Base-by-base conservation (phyloP, 371 early-diverging fungal species). In the Haplosporangium sp. region DNA sequence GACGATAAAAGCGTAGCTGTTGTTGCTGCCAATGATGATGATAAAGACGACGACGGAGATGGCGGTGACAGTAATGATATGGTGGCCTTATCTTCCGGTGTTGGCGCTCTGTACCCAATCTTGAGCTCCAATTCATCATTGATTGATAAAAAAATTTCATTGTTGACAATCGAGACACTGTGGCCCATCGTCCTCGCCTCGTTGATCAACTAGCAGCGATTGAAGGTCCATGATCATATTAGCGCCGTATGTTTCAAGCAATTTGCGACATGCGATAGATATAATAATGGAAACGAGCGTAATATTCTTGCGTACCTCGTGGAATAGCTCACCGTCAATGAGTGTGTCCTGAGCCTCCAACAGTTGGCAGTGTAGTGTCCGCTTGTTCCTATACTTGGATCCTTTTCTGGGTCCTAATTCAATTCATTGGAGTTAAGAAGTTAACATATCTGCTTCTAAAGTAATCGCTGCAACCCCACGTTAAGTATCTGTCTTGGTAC, bases 271-370 rank as follows among this genome's bases (percentile, higher is more conserved):
- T 29, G 29, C 29, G 29, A 29, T 4, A 29, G 29, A 29, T 29
- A 29, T 29, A 29, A 29, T 29, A 29, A 29, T 29, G 29, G 18
- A 42, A 14, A 0, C 47, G 5, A 5, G 55, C 23, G 20, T 42
- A 50, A 12, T 16, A 21, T 2, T 12, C 1, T 55, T 23, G 2
- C 58, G 46, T 83, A 86, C 87, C 69, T 83, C 76, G 18, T 86
- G 81, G 73, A 85, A 89, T 4, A 89, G 48, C 52, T 89, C 89
- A 6, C 84, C 81, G 63, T 89, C 89, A 81, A 88, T 87, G 16
- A 89, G 83, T 13, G 87, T 84, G 4, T 82, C 67, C 62, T 86
- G 85, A 1, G 86, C 88, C 14, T 84, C 80, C 55, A 80, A 72
- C 11, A 89, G 76, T 62, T 83, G 86, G 37, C 42, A 56, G 43